Percentiles rank a stretch among this genome's conserved stretches.
Conservation (phyloP, 768 basidiomycete genomes). For the Favolaschia claudopus region DNA sequence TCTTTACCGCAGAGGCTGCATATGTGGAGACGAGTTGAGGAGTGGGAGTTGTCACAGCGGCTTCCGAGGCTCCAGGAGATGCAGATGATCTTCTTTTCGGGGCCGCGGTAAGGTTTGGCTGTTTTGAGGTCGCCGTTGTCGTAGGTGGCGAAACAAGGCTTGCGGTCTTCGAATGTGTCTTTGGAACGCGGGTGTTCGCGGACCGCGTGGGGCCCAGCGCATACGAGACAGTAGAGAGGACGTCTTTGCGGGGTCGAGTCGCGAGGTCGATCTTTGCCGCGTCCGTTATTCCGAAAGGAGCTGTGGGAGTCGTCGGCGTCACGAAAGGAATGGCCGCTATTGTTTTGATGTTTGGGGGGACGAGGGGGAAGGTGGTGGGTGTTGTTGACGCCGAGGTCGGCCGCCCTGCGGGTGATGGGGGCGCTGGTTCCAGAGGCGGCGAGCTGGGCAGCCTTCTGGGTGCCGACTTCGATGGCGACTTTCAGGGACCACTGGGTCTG, state of each 20-base stretch:
- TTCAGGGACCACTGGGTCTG: background rate
- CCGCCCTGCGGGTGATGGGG: background rate
- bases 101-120: conserved; percentile 6
- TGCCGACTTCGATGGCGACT: background rate
- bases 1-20: conserved; percentile 40
- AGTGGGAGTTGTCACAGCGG: conserved; percentile 6
- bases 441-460: background rate
- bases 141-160: conserved; percentile 10
- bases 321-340: background rate
- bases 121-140: conserved; percentile 9
- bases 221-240: conserved; percentile 37
- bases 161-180: conserved; percentile 16
- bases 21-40: conserved; percentile 27
- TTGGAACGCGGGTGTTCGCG: conserved; percentile 14
- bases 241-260: too few species aligned
- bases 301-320: background rate
- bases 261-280: background rate
- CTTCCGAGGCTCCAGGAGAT: conserved; percentile 30
- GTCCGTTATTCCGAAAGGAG: background rate
- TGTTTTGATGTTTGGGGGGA: conserved; percentile 1
- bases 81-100: conserved; percentile 26
- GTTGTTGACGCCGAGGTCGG: background rate
- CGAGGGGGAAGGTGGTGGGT: background rate
- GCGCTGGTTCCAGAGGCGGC: background rate
- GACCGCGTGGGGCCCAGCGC: conserved; percentile 29